Base-by-base conservation (phyloP, 2,329 filamentous ascomycete genomes). In the Colletotrichum cordylinicola region DNA sequence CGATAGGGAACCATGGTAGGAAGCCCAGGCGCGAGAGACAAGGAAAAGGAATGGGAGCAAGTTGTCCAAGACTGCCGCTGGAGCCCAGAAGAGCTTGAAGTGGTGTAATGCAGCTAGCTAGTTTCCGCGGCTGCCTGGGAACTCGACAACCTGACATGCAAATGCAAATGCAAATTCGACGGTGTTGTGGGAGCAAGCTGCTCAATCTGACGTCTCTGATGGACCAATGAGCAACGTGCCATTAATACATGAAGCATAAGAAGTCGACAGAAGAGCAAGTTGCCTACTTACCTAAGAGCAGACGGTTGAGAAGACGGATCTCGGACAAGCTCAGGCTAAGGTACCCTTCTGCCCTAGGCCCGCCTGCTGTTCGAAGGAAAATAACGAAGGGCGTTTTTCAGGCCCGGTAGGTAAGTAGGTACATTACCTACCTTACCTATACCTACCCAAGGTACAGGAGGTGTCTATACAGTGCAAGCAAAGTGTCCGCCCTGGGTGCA, bases 401-500 rank as follows among this genome's bases (percentile, higher is more conserved):
- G 48, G 68, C 58, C 31, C 39, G 39, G 18, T 6, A n/a, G 39
- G 39, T 27, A 27, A 27, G 24, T 27, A 27, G 24, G 24, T 27
- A 5, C 24, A 4, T 27, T 27, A 27, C 24, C 24, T 27, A n/a
- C n/a, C n/a, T n/a, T n/a, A n/a, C n/a, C n/a, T n/a, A n/a, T n/a
- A n/a, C n/a, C n/a, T n/a, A n/a, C n/a, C n/a, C n/a, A 27, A 27
- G 24, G 24, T 27, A 27, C 24, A 27, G 24, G 8, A 31, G 29
- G 29, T 61, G 18, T 35, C 29, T 18, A 33, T 65, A 75, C 72
- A 75, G 72, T 75, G 72, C 39, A n/a, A 39, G 43, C 37, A 75
- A 29, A 9, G n/a, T 61, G 61, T n/a, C 52, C 67, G 27, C 27
- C 60, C 21, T 15, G 15, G n/a, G 29, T 21, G 29, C 33, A 15